These are phyloP conservation scores for Kuraishia cidri DNA, from an alignment of 805 yeast genomes.

Conservation along the genomic window DNA sequence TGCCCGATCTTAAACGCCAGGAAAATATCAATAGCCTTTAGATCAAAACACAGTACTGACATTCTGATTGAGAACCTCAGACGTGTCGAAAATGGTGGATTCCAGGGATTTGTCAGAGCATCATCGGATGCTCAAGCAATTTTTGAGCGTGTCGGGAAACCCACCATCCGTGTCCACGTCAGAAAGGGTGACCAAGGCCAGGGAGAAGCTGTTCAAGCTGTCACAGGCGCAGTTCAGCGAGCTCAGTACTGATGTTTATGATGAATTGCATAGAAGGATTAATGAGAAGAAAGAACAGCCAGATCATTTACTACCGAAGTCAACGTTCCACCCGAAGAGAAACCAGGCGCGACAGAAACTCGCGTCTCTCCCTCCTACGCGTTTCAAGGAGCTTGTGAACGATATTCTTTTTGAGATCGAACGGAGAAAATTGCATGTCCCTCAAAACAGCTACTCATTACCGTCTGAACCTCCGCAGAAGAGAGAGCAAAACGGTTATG, in stretches of 20 bases:
- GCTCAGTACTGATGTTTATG: constrained; percentile 89
- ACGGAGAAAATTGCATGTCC: constrained; percentile 49
- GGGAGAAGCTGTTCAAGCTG: constrained; percentile 76
- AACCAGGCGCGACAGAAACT: constrained; percentile 93
- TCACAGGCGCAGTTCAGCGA: constrained; percentile 81
- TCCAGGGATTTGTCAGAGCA: constrained; percentile 18
- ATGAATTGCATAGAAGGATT: constrained; percentile 78
- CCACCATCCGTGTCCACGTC: constrained; percentile 28
- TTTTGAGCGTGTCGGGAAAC: constrained; percentile 39
- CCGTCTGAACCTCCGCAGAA: too few relatives aligned
- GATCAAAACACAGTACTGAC: too few relatives aligned
- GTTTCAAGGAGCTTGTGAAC: constrained; percentile 85
- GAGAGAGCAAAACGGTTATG: too few relatives aligned
- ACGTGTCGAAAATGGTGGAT: too few relatives aligned
- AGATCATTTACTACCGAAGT: constrained; percentile 58
- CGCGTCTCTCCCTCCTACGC: constrained; percentile 67
- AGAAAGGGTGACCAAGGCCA: constrained; percentile 69
- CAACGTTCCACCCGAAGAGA: constrained; percentile 81
- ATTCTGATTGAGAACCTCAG: too few relatives aligned
- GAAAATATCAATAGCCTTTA: too few relatives aligned
- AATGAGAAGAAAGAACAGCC: constrained; percentile 48
- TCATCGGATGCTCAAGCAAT: constrained; percentile 40
- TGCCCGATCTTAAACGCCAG: too few relatives aligned
- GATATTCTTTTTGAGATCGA: constrained; percentile 86
- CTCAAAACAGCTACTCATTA: too few relatives aligned